Base-by-base conservation (phyloP, 2,329 filamentous ascomycete genomes). In the Plectosphaerella sp. region DNA sequence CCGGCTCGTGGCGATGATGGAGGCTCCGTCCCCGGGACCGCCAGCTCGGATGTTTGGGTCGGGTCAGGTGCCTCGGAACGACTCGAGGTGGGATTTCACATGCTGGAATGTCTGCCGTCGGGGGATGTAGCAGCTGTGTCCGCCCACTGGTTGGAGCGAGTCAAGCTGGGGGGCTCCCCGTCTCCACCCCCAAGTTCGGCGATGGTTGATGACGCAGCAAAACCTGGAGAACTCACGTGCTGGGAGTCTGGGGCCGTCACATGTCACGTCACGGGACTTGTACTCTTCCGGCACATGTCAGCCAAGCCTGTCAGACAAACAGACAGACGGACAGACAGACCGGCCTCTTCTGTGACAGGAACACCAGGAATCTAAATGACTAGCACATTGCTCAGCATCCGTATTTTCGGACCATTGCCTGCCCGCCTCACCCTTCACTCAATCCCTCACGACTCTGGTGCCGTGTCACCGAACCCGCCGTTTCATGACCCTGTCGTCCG, bases 11-110 rank as follows among this genome's bases (percentile, higher is more conserved):
- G 25, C n/a, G 47, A 15, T 41, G 47, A 39, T 25, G 46, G 43
- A 24, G 18, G 46, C 18, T 48, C 46, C 37, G 37, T 16, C 46
- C 46, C 20, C 24, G 47, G 47, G 20, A n/a, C 37, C 35, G 39
- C 47, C 47, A 48, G 47, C 36, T 48, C 47, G 47, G 47, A 18
- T 41, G 47, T 48, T 48, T 37, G 28, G 37, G 28, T 48, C 28
- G 37, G 22, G 37, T 39, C 41, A 43, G 37, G 20, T 41, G 47
- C 47, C 47, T 48, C 47, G 47, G 47, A 41, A 24, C 33, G 36
- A 14, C 43, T 20, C 22, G 18, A 22, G 35, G 47, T 48, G 47
- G 35, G 47, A 48, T 48, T 48, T 48, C 47, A 48, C 47, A 48
- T 48, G 47, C 47, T 41, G 47, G 47, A 48, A 48, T 48, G 47